These are phyloP conservation scores for Phytophthora hybrid DNA, from an alignment of 352 stramenopile genomes.

Conservation along the genomic window DNA sequence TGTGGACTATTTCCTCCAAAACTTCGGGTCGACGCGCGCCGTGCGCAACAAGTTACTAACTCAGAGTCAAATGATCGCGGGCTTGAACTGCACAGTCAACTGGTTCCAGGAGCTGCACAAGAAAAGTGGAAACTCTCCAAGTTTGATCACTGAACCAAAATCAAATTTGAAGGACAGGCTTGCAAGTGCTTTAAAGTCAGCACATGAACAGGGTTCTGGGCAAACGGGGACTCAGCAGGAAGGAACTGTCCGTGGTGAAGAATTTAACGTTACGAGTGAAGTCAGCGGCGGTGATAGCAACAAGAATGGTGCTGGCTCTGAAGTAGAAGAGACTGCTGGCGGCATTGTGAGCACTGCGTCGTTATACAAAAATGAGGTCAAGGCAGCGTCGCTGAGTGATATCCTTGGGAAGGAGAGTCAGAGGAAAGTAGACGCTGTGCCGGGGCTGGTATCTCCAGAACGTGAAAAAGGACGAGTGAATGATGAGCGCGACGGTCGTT, in stretches of 20 bases:
- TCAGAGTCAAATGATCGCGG: background rate
- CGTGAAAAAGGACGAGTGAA: background rate
- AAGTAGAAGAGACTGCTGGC: background rate
- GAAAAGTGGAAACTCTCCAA: background rate
- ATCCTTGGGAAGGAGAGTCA: background rate
- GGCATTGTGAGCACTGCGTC: background rate
- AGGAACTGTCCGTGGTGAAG: background rate
- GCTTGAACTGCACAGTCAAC: conserved; percentile 1
- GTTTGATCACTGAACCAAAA: background rate
- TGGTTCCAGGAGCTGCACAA: conserved; percentile 2
- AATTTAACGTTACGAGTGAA: background rate
- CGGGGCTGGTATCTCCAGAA: background rate
- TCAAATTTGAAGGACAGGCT: background rate
- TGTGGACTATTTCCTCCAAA: conserved; percentile 17
- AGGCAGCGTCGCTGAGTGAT: background rate
- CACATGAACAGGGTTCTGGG: background rate
- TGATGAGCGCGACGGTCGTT: background rate
- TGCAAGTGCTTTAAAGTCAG: background rate
- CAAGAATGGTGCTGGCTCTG: background rate
- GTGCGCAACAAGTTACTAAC: background rate
- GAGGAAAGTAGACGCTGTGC: background rate
- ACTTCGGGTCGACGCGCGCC: conserved; percentile 12
- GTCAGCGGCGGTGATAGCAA: background rate
- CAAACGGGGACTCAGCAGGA: background rate
- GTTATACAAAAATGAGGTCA: background rate